Evolutionary conservation across 2,329 filamentous ascomycete species (phyloP), one percentile per base, ranked within the genome.

Genomic region (Claviceps digitariae): DNA sequence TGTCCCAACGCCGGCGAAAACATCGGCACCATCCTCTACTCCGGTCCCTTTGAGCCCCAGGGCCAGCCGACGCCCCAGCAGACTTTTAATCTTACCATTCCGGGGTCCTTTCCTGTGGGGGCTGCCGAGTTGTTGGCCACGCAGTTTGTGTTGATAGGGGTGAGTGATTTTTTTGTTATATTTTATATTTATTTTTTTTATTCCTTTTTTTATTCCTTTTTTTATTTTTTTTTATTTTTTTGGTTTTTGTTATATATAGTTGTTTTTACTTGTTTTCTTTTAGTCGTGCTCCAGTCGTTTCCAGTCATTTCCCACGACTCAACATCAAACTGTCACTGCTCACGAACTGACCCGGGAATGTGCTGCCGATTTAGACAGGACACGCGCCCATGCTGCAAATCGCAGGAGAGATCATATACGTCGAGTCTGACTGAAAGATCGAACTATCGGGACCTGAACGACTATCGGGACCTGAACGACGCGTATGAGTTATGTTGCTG

Each of bases 41-140:
- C 36, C 1, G 53, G 53, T 4, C n/a, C 38, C 1, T 54, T 52
- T 15, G 5, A 49, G 3, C 53, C 53, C 13, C 13, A 8, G n/a
- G 50, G 12, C 13, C 1, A 9, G 21, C 15, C 4, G 2, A 5
- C 38, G 2, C 53, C 50, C 7, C 13, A 48, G 21, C 50, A 52
- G 50, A 31, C 45, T 0, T 52, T 55, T 23, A 45, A 47, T 4
- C 10, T 52, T 6, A 46, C 40, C 6, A 12, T 55, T 5, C 53
- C 53, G 3, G 17, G 12, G 2, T 8, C 31, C 6, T 55, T 55
- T 31, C 20, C 45, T 2, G 17, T 31, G 9, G 53, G 53, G n/a
- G 5, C 50, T 4, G 46, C 50, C 17, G 38, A 52, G 50, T 21
- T 55, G 46, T 10, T 55, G 46, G 53, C 53, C 2, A 55, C 53